Base-by-base conservation (phyloP, 192 early-diverging fungal species). In the Paraglomus brasilianum region DNA sequence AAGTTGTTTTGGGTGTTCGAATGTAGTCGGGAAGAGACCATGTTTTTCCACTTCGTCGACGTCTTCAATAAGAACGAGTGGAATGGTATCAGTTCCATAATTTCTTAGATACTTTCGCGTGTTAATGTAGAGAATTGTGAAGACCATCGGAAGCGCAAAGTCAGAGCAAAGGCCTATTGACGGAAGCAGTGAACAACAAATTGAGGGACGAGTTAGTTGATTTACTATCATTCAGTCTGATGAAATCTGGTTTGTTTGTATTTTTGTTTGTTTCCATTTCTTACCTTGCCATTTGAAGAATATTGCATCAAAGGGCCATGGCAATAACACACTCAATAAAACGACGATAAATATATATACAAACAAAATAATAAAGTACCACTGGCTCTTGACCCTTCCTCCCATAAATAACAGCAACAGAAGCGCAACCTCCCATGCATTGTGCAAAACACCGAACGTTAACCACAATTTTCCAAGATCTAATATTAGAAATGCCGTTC, bases 391-490 rank as follows among this genome's bases (percentile, higher is more conserved):
- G 6, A 63, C 44, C 44, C 39, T 72, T 22, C 62, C 71, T 15
- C 63, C 64, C 21, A 8, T 17, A 70, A 72, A 19, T 14, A 72
- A 17, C 11, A 72, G 11, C 6, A 53, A 21, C 8, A 68, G 14
- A 55, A 68, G 52, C 15, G 63, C 22, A 7, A 72, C 1, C 61
- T 72, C 71, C 17, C 24, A 0, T 22, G 63, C 11, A 45, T 72
- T 72, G 30, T 72, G 71, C 41, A 55, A 44, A 39, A 66, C 13
- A 15, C 63, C 71, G 11, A 72, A 8, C 9, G 21, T 36, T 2
- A 11, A n/a, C 48, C 22, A 72, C 8, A 72, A 44, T 43, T 72
- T 72, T 15, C 65, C 49, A 30, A 69, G 15, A 52, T 70, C 71
- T 14, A 69, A 8, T 5, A 66, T 0, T 13, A 66, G 14, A 48